Base-by-base conservation (phyloP, 2,329 filamentous ascomycete species). In the Xylaria sp. region DNA sequence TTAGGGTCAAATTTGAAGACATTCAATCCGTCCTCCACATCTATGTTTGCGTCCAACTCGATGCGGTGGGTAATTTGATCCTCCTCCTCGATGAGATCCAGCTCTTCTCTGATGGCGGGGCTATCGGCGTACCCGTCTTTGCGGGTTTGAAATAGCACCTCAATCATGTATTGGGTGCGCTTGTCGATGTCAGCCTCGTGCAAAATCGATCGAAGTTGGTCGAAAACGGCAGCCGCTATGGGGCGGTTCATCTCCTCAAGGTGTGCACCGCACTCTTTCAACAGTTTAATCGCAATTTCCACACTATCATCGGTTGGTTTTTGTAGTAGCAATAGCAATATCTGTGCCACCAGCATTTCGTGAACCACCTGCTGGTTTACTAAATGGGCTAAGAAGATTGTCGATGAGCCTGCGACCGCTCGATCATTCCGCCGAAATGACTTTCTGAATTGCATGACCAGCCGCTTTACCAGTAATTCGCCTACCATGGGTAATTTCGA, bases 101-200 rank as follows among this genome's bases (percentile, higher is more conserved):
- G 84, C 79, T 99, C 96, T 78, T 98, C 94, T 80, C 91, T 94
- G 75, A 98, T 85, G 0, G 94, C 91, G 20, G 91, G 94, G 76
- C 98, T 94, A 76, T 98, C 94, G 84, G 97, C 97, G 85, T 97
- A 99, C 76, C 92, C 92, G 82, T 98, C 95, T 82, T 98, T 97
- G 72, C 96, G 89, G 65, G 98, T 92, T 82, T 99, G 94, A 80
- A 99, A 99, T 52, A 99, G 83, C 6, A 98, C 96, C 80, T 99
- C 96, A 66, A 99, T 95, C 93, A 97, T 97, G 82, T 98, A 99
- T 82, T 99, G 96, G n/a, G 95, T 94, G 73, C 96, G 89, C 85
- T 97, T 98, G 79, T 98, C 95, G 79, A 99, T 97, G 78, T 96
- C 94, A 54, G 94, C 94, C 81, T 99, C 96, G 83, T 99, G 95